Base-by-base conservation (phyloP, 1,139 yeast species). In the Magnusiomyces suaveolens region DNA sequence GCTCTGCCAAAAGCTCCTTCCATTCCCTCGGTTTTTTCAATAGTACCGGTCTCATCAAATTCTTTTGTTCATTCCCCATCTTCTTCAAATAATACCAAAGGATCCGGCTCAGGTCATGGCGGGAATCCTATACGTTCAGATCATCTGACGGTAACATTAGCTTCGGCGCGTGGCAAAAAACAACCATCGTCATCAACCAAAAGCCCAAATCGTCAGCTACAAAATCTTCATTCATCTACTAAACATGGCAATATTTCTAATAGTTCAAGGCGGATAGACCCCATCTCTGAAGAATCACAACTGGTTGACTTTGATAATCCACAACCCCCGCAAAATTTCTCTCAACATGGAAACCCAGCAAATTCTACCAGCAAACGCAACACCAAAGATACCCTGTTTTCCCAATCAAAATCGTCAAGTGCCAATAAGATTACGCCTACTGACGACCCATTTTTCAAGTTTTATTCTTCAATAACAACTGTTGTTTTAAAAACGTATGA, bases 361-460 rank as follows among this genome's bases (percentile, higher is more conserved):
- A 38, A 18, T 2, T 43, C 12, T 14, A 23, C 26, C 54, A 41
- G 52, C 2, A 20, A 43, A 32, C 8, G 36, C 14, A 14, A 14
- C 36, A 8, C 36, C 36, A 32, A 32, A 8, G 14, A 32, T 8
- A 8, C 36, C 8, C 36, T 8, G 36, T 8, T 32, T 32, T 32
- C 36, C 14, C n/a, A n/a, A 29, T 29, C 36, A 29, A 29, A 29
- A 25, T 39, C 50, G 10, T 53, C 55, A 8, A 21, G 18, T 10
- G n/a, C 50, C 25, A 54, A 54, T 36, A 46, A 60, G 18, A 26
- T 46, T 6, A 25, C 38, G 21, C 47, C 61, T 1, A 62, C 60
- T 6, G 68, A 66, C n/a, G 70, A 67, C 48, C 68, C 69, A 2
- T 64, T 64, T 51, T 62, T 54, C 54, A 64, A 62, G 51, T 65